phyloP scores from a whole-genome alignment of 345 rosid genomes.

The Tarenaya hassleriana region DNA sequence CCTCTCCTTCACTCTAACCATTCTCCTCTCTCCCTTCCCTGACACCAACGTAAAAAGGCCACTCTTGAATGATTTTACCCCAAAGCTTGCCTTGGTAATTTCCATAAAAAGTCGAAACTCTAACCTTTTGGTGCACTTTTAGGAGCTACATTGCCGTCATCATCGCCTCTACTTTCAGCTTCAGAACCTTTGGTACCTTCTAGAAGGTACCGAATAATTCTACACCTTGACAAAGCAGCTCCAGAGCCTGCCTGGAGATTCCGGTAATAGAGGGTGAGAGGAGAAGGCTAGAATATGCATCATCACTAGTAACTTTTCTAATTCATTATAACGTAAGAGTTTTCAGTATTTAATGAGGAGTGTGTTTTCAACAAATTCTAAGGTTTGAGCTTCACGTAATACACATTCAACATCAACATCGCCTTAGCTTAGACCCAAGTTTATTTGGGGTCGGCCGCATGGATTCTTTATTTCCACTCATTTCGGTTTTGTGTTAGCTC shows the following conservation, averaged over 20 bases:
- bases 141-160: constrained; percentile 30
- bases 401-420: no score
- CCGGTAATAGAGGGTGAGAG: constrained; percentile 7
- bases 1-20: constrained; percentile 75
- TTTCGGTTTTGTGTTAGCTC: no score
- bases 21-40: constrained; percentile 40
- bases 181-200: constrained; percentile 84
- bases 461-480: no score
- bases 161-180: constrained; percentile 35
- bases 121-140: constrained; percentile 19
- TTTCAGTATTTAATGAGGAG: no score
- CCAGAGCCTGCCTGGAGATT: constrained; percentile 60
- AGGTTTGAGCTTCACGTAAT: background rate
- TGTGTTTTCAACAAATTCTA: no score
- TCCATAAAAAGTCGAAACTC: constrained; percentile 21
- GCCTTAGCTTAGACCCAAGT: no score
- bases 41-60: no score
- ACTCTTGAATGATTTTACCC: background rate
- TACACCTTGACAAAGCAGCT: constrained; percentile 37
- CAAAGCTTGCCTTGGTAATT: constrained; percentile 22
- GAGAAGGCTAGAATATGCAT: background rate
- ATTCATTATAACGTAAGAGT: no score
- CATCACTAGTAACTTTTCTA: background rate
- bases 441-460: no score
- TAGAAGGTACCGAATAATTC: constrained; percentile 54